A percentile compares a stretch with the other conserved stretches of the same genome.
These are phyloP conservation scores for Wallacemonas sp. DNA, from an alignment of 208 protist genomes.

Conservation along the genomic window DNA sequence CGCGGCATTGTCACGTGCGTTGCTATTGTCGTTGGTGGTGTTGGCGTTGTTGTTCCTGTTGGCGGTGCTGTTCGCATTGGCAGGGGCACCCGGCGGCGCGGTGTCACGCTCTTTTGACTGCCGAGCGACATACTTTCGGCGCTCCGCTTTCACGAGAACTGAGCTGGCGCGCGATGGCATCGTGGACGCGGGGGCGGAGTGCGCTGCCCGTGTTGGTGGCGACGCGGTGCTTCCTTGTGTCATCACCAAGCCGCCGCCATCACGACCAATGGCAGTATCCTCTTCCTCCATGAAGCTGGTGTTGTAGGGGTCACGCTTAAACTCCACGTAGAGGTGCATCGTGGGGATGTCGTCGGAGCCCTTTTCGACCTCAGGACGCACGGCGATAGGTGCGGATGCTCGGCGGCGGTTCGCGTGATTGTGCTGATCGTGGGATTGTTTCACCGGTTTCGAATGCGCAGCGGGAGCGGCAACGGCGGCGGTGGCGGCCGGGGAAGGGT, in stretches of 20 bases:
- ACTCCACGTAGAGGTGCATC: slow-evolving; percentile 7
- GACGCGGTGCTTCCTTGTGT: too few relatives aligned
- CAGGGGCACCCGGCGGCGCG: background rate
- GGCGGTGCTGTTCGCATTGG: background rate
- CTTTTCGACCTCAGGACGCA: slow-evolving; percentile 1
- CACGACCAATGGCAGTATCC: too few relatives aligned
- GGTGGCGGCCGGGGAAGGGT: background rate
- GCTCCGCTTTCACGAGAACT: background rate
- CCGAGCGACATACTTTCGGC: background rate
- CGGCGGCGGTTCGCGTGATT: background rate
- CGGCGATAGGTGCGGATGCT: background rate
- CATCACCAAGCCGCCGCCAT: too few relatives aligned
- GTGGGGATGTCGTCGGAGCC: background rate
- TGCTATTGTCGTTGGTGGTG: too few relatives aligned
- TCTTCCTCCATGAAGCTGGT: too few relatives aligned
- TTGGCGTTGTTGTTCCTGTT: too few relatives aligned
- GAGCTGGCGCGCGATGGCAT: background rate
- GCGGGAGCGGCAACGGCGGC: background rate
- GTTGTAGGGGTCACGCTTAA: background rate
- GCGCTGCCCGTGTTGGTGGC: background rate
- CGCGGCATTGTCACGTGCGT: background rate
- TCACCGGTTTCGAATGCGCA: too few relatives aligned
- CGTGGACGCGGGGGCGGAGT: background rate
- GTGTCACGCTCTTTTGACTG: background rate
- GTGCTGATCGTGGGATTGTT: background rate